Evolutionary conservation across 805 yeast genomes (phyloP).

Genomic region (Lipomyces kockii): DNA sequence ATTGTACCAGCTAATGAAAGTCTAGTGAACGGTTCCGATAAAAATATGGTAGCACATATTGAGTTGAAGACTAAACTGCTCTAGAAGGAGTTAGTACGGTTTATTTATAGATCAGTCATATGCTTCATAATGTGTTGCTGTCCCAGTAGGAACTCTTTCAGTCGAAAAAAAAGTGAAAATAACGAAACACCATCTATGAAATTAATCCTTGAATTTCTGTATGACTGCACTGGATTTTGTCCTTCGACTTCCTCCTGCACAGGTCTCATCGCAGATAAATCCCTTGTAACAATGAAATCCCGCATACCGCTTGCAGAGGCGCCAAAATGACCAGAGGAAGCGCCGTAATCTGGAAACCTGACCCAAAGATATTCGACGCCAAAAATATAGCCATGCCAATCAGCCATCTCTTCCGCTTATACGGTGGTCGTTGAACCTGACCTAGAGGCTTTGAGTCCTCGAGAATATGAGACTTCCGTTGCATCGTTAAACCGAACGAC

Average conservation of each 20-base stretch:
- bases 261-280: neutral
- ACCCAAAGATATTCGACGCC: conserved; percentile 75
- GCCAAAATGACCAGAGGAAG: conserved; percentile 78
- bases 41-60: conserved; percentile 66
- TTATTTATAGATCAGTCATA: neutral
- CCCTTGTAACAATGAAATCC: neutral
- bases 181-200: neutral
- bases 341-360: conserved; percentile 80
- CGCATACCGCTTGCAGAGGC: conserved; percentile 75
- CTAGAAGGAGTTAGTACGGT: conserved; percentile 8
- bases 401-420: conserved; percentile 63
- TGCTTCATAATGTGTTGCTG: neutral
- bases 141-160: neutral
- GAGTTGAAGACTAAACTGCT: conserved; percentile 84
- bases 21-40: conserved; percentile 68
- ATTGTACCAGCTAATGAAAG: conserved; percentile 66
- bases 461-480: conserved; percentile 72
- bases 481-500: conserved; percentile 79
- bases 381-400: conserved; percentile 73
- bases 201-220: neutral
- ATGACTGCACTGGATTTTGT: neutral
- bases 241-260: neutral
- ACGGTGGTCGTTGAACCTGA: conserved; percentile 46
- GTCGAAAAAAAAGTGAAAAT: neutral
- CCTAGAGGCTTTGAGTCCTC: conserved; percentile 46